Conservation (phyloP, 495 filamentous ascomycete genomes). For the Penicillium angulare region DNA sequence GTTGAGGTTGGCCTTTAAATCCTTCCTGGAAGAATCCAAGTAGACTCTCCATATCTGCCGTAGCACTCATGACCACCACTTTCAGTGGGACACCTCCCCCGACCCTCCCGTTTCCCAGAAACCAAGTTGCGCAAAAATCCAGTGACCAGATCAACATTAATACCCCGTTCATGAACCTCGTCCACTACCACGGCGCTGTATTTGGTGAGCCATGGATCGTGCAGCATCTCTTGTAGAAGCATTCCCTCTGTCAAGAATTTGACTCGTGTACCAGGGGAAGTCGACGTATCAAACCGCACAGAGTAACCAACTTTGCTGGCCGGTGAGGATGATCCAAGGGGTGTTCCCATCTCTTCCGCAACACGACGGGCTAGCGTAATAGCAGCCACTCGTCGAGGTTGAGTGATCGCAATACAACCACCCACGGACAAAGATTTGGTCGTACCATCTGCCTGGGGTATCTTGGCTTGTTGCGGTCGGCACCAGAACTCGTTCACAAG, state of each 20-base stretch:
- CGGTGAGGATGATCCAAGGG: slow-evolving; percentile 61
- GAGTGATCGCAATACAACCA: slow-evolving; percentile 91
- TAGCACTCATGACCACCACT: slow-evolving; percentile 95
- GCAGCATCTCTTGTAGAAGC: slow-evolving; percentile 89
- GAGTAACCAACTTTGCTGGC: slow-evolving; percentile 85
- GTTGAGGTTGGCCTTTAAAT: slow-evolving; percentile 19
- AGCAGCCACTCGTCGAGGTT: slow-evolving; percentile 90
- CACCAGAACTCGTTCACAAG: slow-evolving; percentile 80
- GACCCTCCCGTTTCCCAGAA: slow-evolving; percentile 51
- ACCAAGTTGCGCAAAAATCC: slow-evolving; percentile 83
- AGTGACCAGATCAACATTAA: slow-evolving; percentile 89
- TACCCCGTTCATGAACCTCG: slow-evolving; percentile 94
- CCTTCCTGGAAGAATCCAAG: slow-evolving; percentile 67
- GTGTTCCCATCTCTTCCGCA: slow-evolving; percentile 84
- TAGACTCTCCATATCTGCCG: slow-evolving; percentile 79
- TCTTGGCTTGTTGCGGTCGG: slow-evolving; percentile 50
- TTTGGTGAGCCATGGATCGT: slow-evolving; percentile 75
- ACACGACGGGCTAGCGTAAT: slow-evolving; percentile 90
- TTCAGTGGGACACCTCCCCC: slow-evolving; percentile 75
- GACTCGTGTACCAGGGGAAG: slow-evolving; percentile 69
- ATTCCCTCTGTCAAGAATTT: slow-evolving; percentile 98
- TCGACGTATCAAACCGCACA: slow-evolving; percentile 88
- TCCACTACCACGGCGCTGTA: slow-evolving; percentile 93
- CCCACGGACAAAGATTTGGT: slow-evolving; percentile 60
- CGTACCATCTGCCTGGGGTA: slow-evolving; percentile 38